Percentiles rank a stretch among this genome's conserved stretches.
Conservation (phyloP, 108 stramenopile genomes). For the Poteriospumella lacustris region DNA sequence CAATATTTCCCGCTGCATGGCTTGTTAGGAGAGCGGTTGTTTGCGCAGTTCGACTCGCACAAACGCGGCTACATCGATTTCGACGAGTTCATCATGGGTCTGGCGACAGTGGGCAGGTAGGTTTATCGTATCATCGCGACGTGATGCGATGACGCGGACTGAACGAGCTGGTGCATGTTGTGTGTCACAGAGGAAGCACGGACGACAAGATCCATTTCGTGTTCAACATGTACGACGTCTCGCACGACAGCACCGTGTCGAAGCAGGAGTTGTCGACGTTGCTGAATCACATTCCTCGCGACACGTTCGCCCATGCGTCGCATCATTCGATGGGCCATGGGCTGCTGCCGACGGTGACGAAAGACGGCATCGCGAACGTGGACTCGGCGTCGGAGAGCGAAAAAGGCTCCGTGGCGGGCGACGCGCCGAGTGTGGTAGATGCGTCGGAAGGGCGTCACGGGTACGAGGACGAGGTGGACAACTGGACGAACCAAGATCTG, state of each 20-base stretch:
- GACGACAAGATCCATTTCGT: conserved; percentile 53
- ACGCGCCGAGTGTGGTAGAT: background rate
- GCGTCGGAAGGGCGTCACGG: background rate
- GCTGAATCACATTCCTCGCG: conserved; percentile 54
- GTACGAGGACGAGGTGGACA: conserved; percentile 30
- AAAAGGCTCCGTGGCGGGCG: conserved; percentile 9
- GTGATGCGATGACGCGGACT: too few relatives aligned
- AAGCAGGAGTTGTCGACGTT: conserved; percentile 42
- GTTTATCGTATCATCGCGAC: background rate
- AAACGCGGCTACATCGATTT: conserved; percentile 44
- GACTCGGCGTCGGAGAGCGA: background rate
- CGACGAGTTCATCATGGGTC: conserved; percentile 54
- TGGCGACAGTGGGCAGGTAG: conserved; percentile 33
- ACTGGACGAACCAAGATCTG: conserved; percentile 51
- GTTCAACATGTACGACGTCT: conserved; percentile 44
- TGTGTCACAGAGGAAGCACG: conserved; percentile 45
- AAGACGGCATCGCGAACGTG: background rate
- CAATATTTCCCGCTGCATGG: conserved; percentile 57
- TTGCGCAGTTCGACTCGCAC: conserved; percentile 51
- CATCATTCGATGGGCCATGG: background rate
- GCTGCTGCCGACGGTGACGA: background rate
- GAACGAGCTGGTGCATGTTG: too few relatives aligned
- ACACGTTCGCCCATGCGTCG: background rate
- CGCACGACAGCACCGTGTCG: conserved; percentile 30
- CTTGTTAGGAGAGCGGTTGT: conserved; percentile 56